Evolutionary conservation across 192 early-diverging fungal species (phyloP), one percentile per base, ranked within the genome.

Genomic region (Paraglomus brasilianum): DNA sequence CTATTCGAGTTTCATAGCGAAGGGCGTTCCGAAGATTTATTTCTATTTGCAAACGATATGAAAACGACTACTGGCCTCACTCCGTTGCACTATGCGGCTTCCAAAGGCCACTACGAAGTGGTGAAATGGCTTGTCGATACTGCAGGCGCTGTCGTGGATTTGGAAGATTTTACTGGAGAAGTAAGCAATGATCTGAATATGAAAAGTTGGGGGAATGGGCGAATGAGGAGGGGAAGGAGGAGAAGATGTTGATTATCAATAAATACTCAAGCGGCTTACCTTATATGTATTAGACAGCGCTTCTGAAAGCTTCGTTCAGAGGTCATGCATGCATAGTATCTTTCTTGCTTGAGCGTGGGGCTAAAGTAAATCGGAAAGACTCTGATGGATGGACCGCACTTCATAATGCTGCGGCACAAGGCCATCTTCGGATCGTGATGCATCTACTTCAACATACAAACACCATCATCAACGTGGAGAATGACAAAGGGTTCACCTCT

Each of bases 381-480:
- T 80, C 79, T 56, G 88, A 91, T 60, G 89, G 89, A 1, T 92
- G 88, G 87, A 88, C 90, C 8, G 83, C 90, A 5, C 80, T 94
- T 44, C 92, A 92, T 76, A 92, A 93, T 71, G 85, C 89, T 30
- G 79, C 80, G 21, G 78, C 84, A 5, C 72, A 78, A 14, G 90
- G 89, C 1, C 79, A 86, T 66, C 68, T 83, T 7, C 75, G 77
- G n/a, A 80, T 86, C 69, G 85, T 78, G 0, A 70, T 75, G 38
- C 75, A 82, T 30, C 71, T 93, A 40, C 68, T 91, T 22, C 85
- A 88, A 66, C 75, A 76, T 19, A 77, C 76, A 13, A 82, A 81
- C 11, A 82, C 83, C 4, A 73, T 76, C 22, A 82, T 89, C 7
- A 81, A 90, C 76, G 84, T 79, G 9, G 67, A 81, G 41, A 86